A percentile compares a stretch with the other conserved stretches of the same genome.
Conservation (phyloP, 306 rosid species). For the Arachis stenosperma region DNA sequence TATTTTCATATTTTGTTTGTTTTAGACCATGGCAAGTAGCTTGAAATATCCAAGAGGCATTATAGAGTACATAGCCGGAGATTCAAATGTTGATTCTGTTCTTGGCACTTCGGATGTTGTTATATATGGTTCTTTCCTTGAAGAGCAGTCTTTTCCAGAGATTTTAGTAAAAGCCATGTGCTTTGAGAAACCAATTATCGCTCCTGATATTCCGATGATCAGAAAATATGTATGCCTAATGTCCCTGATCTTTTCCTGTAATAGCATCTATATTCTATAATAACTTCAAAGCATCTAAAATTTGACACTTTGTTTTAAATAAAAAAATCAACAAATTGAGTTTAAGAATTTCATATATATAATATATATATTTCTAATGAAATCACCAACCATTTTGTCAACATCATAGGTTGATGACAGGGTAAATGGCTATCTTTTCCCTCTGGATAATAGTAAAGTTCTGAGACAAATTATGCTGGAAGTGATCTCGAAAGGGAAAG, state of each 20-base stretch:
- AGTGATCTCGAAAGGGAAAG: conserved; percentile 66
- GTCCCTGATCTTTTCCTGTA: conserved; percentile 21
- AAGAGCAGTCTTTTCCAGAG: conserved; percentile 85
- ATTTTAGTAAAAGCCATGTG: conserved; percentile 86
- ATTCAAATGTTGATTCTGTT: conserved; percentile 61
- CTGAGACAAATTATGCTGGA: conserved; percentile 66
- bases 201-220: conserved; percentile 81
- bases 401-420: conserved; percentile 77
- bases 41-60: conserved; percentile 77
- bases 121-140: conserved; percentile 84
- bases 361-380: conserved; percentile 8
- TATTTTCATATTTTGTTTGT: conserved; percentile 44
- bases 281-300: background rate
- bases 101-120: conserved; percentile 68
- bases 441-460: conserved; percentile 62
- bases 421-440: conserved; percentile 90
- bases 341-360: conserved; percentile 15
- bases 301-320: background rate
- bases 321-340: background rate
- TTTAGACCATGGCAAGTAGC: conserved; percentile 70
- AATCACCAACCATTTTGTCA: conserved; percentile 49
- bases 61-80: conserved; percentile 74
- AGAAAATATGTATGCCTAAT: conserved; percentile 69
- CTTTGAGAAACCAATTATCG: conserved; percentile 87
- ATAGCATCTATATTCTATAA: conserved; percentile 12